Evolutionary conservation across 2,329 filamentous ascomycete genomes (phyloP), one percentile per base, ranked within the genome.

Genomic region (Cladosporium sphaerospermum): DNA sequence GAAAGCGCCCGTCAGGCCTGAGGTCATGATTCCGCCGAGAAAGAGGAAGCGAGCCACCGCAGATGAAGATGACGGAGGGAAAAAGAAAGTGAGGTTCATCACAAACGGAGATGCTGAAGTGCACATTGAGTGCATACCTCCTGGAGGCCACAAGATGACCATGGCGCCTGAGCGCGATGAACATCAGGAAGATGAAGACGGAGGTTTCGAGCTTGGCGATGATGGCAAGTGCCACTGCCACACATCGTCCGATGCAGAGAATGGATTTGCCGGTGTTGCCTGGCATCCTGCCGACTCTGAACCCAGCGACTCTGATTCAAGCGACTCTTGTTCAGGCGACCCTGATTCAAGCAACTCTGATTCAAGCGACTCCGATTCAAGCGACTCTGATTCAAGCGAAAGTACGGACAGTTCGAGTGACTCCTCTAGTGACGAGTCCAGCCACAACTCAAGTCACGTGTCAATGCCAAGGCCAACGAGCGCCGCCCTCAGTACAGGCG

Each of bases 1-100:
- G 19, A 80, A 80, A 56, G 65, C 71, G 0, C 75, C 76, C 10
- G 46, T 57, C 8, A 59, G 64, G 43, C 62, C 63, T 9, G 71
- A 75, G n/a, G 73, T 55, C 59, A 63, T 37, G 57, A 71, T 52
- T 56, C 69, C 52, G 45, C 57, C 52, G 47, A 63, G 52, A 56
- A 62, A 53, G 64, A 65, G 47, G 63, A 67, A 52, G 64, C 69
- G 59, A 37, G 19, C 58, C 28, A 62, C 59, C 9, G 64, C 57
- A 3, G 67, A 70, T 3, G 67, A 67, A 28, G 68, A 69, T 39
- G 57, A 52, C 5, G 63, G 65, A 10, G 69, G 75, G 23, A 32
- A 54, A 36, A 46, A 33, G 45, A 53, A 37, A 39, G 41, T 54
- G 9, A 54, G 51, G 28, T 53, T 53, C 16, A 18, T 28, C 7